These are phyloP conservation scores for Colletotrichum sp. DNA, from an alignment of 2,329 filamentous ascomycete genomes.

Conservation along the genomic window DNA sequence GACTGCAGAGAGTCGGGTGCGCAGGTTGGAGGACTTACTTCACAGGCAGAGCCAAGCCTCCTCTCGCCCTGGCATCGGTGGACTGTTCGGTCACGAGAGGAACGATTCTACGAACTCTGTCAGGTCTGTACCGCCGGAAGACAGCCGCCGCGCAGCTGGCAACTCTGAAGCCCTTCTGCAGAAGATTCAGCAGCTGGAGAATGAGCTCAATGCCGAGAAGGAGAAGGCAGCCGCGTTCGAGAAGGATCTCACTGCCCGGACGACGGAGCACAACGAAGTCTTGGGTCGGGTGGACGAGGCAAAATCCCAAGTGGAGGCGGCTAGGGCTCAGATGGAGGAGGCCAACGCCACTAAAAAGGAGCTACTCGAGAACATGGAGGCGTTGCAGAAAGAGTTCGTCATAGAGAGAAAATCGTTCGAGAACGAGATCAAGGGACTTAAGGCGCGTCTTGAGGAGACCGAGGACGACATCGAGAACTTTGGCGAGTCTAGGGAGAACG, in stretches of 20 bases:
- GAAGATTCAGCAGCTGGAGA: conserved; percentile 69
- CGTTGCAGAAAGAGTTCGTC: conserved; percentile 86
- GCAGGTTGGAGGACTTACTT: conserved; percentile 88
- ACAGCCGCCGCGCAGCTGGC: conserved; percentile 52
- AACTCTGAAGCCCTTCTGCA: conserved; percentile 50
- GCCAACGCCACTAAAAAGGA: conserved; percentile 92
- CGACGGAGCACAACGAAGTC: conserved; percentile 63
- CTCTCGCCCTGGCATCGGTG: conserved; percentile 57
- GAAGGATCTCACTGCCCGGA: conserved; percentile 67
- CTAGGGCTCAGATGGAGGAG: conserved; percentile 77
- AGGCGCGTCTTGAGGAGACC: conserved; percentile 80
- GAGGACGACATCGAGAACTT: conserved; percentile 92
- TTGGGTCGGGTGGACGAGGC: conserved; percentile 80
- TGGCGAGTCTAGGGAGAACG: conserved; percentile 82
- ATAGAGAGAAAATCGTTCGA: conserved; percentile 85
- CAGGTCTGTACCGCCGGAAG: conserved; percentile 44
- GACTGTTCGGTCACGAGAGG: conserved; percentile 58
- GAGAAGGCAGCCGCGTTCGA: conserved; percentile 71
- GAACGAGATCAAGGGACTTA: conserved; percentile 77
- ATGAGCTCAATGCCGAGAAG: conserved; percentile 76
- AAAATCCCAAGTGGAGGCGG: conserved; percentile 46
- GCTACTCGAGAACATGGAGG: conserved; percentile 92
- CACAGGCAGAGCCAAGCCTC: conserved; percentile 77
- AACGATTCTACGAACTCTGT: conserved; percentile 56
- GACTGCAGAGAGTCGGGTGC: conserved; percentile 87